Evolutionary conservation across 2,329 filamentous ascomycete species (phyloP), one percentile per base, ranked within the genome.

Genomic region (Fulvia fulva): DNA sequence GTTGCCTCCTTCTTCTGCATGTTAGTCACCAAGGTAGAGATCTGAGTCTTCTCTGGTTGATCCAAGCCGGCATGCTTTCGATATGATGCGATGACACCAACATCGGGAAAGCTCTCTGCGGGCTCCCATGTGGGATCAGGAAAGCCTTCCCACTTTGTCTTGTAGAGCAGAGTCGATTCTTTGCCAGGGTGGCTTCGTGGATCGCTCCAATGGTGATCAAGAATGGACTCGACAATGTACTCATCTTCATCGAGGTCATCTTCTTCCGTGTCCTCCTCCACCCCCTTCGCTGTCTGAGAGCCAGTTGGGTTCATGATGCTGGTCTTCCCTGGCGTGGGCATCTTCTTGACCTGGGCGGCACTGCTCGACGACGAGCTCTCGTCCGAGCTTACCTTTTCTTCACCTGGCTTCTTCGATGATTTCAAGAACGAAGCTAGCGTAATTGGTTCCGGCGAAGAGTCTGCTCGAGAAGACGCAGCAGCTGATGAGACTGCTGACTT

Each of bases 121-220:
- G 71, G 71, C 60, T 74, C 71, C 71, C 71, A 74, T 0, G 70
- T 70, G 8, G 62, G 59, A 16, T 70, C 68, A 2, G 65, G 58
- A 30, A 55, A 69, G 3, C 70, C 69, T 53, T 67, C 66, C 71
- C 71, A 73, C 53, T 71, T 72, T 26, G 70, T 70, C 23, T 67
- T 63, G 53, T 71, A 73, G 1, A 73, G 59, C 67, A 69, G 68
- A 2, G 68, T 64, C 14, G 65, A 61, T 47, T 65, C 56, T 23
- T 62, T 65, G 2, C 69, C 69, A 16, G 65, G 60, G 53, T 73
- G 70, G 6, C 66, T 69, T 12, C 55, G 57, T 4, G 70, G 68
- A 51, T 73, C 70, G 2, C 66, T 69, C 47, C 68, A 51, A 19
- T 63, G 62, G 55, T 73, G 70, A 9, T 56, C 63, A 1, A 70